Base-by-base conservation (phyloP, 257 asterid genomes). In the Parsonsia alboflavescens region DNA sequence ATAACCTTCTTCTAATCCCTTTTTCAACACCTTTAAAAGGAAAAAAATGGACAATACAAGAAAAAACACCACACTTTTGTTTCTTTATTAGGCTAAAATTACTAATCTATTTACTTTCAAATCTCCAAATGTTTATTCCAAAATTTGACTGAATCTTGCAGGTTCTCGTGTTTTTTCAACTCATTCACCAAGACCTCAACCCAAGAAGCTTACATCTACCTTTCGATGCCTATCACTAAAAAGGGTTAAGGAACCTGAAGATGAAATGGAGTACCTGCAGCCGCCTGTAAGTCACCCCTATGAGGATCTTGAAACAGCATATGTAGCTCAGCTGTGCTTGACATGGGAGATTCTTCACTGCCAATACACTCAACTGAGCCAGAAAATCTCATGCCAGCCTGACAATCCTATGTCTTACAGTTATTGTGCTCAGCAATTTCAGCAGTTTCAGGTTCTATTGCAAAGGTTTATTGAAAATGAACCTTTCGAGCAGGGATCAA, bases 301-400 rank as follows among this genome's bases (percentile, higher is more conserved):
- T 78, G 88, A 82, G 65, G 96, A 92, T 80, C 91, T 92, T 66
- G 99, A 94, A 83, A 87, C 91, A 72, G 90, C 97, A 26, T 94
- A 94, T 73, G 96, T 89, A 54, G 96, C 90, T 79, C 99, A 89
- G 76, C 62, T 87, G 82, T 94, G 98, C 91, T 84, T 92, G 89
- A 87, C 98, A n/a, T 94, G 99, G 99, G 99, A 94, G 81, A 89
- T 90, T 22, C 92, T 92, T 77, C 97, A 94, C 79, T 92, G 92
- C 84, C 96, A 94, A 68, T 91, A 92, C 86, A 86, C 96, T 36
- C 96, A 89, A 80, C 77, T 94, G 84, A 84, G 82, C 84, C 96
- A 92, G 86, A 90, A 89, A 83, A 83, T 89, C 70, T 82, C 86
- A 58, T 76, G 77, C 82, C 89, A 85, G 53, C 89, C 91, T 49